Evolutionary conservation across 371 early-diverging fungal genomes (phyloP).

Genomic region (Lichtheimia ramosa): DNA sequence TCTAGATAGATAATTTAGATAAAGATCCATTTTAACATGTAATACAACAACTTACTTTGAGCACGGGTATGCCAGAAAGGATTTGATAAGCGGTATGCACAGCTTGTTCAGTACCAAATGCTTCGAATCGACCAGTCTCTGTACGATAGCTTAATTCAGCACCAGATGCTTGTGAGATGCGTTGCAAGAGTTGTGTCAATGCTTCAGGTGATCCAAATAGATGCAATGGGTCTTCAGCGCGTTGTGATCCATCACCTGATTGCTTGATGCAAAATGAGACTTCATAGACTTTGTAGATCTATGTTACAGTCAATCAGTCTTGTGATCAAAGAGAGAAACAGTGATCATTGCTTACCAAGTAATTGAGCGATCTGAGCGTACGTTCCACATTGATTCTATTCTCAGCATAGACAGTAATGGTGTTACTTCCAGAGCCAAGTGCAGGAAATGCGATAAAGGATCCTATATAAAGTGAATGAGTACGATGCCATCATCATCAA

Average conservation of each 20-base stretch:
- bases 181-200: constrained; percentile 7
- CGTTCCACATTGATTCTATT: constrained; percentile 70
- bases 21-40: too few relatives aligned
- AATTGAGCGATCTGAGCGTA: constrained; percentile 67
- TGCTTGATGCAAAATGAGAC: constrained; percentile 3
- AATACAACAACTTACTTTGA: background rate
- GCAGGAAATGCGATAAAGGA: constrained; percentile 64
- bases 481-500: background rate
- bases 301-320: background rate
- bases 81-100: constrained; percentile 11
- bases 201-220: constrained; percentile 11
- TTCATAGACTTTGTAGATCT: constrained; percentile 13
- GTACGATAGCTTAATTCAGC: constrained; percentile 13
- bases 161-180: constrained; percentile 12
- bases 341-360: constrained; percentile 45
- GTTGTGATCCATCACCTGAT: constrained; percentile 1
- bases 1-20: background rate
- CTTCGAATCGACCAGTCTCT: constrained; percentile 14
- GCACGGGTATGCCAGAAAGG: constrained; percentile 6
- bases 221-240: background rate
- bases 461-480: constrained; percentile 10
- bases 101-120: constrained; percentile 8
- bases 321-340: background rate
- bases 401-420: constrained; percentile 65
- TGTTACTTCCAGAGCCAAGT: constrained; percentile 56